Percentiles rank a stretch among this genome's conserved stretches.
phyloP scores from a whole-genome alignment of 31 red algal genomes.

The Odonthalia washingtoniensis region DNA sequence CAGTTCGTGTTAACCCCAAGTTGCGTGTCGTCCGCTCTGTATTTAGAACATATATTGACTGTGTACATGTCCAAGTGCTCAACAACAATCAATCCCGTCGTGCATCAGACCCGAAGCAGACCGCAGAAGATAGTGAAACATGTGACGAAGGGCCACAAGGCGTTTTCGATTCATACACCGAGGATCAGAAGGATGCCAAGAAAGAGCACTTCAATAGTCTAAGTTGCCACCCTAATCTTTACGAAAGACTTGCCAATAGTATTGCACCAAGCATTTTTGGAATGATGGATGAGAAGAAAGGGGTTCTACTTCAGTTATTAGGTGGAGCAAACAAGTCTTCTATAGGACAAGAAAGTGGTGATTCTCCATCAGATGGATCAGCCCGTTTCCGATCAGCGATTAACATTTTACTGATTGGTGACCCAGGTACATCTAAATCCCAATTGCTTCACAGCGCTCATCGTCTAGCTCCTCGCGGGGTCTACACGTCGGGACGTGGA shows the following conservation, averaged over 20 bases:
- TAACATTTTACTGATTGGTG: conserved; percentile 94
- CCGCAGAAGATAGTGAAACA: not conserved
- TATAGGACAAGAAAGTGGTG: conserved; percentile 51
- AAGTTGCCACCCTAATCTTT: conserved; percentile 60
- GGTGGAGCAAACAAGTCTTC: conserved; percentile 87
- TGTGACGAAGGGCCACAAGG: not conserved
- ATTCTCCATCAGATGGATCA: conserved; percentile 67
- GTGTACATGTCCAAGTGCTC: conserved; percentile 80
- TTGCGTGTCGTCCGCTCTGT: conserved; percentile 84
- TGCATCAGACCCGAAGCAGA: not conserved
- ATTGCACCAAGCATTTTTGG: conserved; percentile 96
- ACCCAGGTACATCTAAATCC: conserved; percentile 94
- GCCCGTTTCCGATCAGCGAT: conserved; percentile 91
- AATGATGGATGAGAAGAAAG: conserved; percentile 92
- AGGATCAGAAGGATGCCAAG: conserved; percentile 47
- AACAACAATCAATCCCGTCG: conserved; percentile 66
- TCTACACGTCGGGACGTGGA: conserved; percentile 97
- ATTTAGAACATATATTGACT: conserved; percentile 96
- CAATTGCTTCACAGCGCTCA: conserved; percentile 90
- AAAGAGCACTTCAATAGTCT: conserved; percentile 75
- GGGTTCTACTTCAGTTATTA: conserved; percentile 95
- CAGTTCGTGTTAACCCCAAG: conserved; percentile 87
- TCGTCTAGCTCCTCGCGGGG: conserved; percentile 94
- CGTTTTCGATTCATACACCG: conserved; percentile 38
- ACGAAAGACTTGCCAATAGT: conserved; percentile 78